Conservation (phyloP, 148 eudicot genomes). For the Cornus suecica region DNA sequence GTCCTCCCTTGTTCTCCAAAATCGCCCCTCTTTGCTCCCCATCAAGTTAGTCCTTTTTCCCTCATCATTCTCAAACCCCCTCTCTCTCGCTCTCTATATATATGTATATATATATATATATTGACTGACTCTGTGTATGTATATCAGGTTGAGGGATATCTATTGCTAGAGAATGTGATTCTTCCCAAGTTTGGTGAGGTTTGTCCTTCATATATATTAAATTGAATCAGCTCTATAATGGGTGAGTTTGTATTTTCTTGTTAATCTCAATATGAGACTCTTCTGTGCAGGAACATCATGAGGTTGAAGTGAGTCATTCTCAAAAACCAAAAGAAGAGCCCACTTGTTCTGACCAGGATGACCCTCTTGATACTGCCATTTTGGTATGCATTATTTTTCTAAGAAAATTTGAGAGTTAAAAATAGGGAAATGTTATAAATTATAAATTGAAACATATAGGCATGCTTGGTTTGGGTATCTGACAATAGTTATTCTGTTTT, state of each 20-base stretch:
- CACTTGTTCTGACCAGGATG: slow-evolving; percentile 35
- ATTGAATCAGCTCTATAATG: neutral
- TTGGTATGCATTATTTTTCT: slow-evolving; percentile 57
- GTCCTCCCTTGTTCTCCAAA: no score
- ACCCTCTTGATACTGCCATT: slow-evolving; percentile 43
- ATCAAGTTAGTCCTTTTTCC: slow-evolving; percentile 24
- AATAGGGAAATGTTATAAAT: no score
- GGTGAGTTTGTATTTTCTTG: neutral
- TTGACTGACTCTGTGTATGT: neutral
- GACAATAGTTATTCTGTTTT: no score
- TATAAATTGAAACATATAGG: no score
- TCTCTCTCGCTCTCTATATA: neutral
- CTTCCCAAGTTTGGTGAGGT: slow-evolving; percentile 54
- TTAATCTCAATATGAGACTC: neutral
- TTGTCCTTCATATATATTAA: slow-evolving; percentile 12
- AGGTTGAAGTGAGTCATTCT: slow-evolving; percentile 15
- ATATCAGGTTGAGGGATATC: slow-evolving; percentile 66
- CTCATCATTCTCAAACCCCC: neutral
- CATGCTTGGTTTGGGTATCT: no score
- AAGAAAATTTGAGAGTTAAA: no score
- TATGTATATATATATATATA: neutral
- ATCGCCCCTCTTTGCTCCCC: slow-evolving; percentile 30
- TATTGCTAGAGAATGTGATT: slow-evolving; percentile 66
- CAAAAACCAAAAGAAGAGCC: slow-evolving; percentile 34
- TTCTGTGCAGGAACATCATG: slow-evolving; percentile 40